phyloP scores from a whole-genome alignment of 768 basidiomycete genomes.

The Suillus variegatus region DNA sequence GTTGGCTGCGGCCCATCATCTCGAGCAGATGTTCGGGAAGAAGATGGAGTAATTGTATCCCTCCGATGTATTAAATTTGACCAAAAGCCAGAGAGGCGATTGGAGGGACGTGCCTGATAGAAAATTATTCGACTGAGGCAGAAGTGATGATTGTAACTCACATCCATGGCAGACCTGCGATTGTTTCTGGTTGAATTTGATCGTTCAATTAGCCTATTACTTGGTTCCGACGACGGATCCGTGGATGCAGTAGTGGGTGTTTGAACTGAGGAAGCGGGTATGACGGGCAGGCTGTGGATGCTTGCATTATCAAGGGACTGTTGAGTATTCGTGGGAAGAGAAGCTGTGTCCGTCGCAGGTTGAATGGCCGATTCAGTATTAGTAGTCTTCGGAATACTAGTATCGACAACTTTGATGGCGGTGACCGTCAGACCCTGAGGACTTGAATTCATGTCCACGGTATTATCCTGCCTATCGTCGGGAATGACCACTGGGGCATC shows the following conservation, averaged over 20 bases:
- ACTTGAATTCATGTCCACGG: constrained; percentile 24
- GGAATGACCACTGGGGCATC: constrained; percentile 39
- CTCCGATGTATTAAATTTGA: constrained; percentile 75
- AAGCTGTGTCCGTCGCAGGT: constrained; percentile 32
- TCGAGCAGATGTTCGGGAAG: constrained; percentile 29
- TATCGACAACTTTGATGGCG: constrained; percentile 29
- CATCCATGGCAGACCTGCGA: constrained; percentile 61
- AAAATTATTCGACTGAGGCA: constrained; percentile 11
- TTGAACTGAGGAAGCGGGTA: constrained; percentile 35
- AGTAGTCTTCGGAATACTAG: constrained; percentile 25
- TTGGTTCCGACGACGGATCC: constrained; percentile 19
- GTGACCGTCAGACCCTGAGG: constrained; percentile 23
- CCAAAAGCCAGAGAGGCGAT: constrained; percentile 85
- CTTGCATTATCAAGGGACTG: constrained; percentile 53
- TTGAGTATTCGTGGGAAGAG: constrained; percentile 41
- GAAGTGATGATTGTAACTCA: constrained; percentile 28
- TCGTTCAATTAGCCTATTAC: constrained; percentile 14
- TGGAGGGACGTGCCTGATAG: constrained; percentile 59
- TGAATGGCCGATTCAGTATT: constrained; percentile 25
- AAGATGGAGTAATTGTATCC: constrained; percentile 40
- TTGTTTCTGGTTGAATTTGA: constrained; percentile 42
- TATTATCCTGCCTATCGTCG: constrained; percentile 20
- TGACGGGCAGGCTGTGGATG: constrained; percentile 60
- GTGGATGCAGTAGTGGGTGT: constrained; percentile 26
- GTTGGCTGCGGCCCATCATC: constrained; percentile 33